phyloP scores from a whole-genome alignment of 23 red algal species.

The Gracilaria gracilis region DNA sequence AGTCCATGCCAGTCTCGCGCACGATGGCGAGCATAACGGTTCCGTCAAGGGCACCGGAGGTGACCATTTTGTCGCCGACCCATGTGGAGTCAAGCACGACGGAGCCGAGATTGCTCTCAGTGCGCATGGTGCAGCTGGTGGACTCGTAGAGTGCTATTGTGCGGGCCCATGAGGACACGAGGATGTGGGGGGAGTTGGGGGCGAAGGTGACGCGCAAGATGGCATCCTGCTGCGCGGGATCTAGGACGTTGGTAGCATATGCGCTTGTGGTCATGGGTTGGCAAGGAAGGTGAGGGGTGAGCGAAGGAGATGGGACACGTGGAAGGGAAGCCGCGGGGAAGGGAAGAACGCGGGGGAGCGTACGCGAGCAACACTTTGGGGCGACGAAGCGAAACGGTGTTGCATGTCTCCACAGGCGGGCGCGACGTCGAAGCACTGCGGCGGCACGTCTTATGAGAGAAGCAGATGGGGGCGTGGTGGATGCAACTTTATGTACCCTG shows the following conservation, averaged over 20 bases:
- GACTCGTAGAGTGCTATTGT: constrained; percentile 46
- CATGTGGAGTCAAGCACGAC: constrained; percentile 52
- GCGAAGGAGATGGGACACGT: background rate
- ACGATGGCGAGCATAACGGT: constrained; percentile 38
- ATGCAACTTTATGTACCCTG: too few species aligned
- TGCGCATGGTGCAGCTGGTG: constrained; percentile 1
- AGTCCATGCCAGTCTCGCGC: constrained; percentile 1
- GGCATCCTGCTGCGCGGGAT: constrained; percentile 53
- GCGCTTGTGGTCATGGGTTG: constrained; percentile 34
- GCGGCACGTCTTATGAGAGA: background rate
- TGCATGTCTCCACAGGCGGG: background rate
- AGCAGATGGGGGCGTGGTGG: background rate
- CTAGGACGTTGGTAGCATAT: background rate
- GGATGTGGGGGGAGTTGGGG: constrained; percentile 24
- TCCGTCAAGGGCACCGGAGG: constrained; percentile 42
- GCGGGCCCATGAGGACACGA: constrained; percentile 69
- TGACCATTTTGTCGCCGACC: background rate
- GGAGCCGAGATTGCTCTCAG: constrained; percentile 12
- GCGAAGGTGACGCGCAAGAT: constrained; percentile 49
- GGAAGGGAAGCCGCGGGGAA: background rate
- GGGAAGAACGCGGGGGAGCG: background rate
- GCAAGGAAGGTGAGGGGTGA: too few species aligned
- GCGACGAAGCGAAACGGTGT: background rate
- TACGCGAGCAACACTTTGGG: background rate
- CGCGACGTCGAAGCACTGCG: background rate